These are phyloP conservation scores for Erysimum cheiri DNA, from an alignment of 441 rosid genomes.

Conservation along the genomic window DNA sequence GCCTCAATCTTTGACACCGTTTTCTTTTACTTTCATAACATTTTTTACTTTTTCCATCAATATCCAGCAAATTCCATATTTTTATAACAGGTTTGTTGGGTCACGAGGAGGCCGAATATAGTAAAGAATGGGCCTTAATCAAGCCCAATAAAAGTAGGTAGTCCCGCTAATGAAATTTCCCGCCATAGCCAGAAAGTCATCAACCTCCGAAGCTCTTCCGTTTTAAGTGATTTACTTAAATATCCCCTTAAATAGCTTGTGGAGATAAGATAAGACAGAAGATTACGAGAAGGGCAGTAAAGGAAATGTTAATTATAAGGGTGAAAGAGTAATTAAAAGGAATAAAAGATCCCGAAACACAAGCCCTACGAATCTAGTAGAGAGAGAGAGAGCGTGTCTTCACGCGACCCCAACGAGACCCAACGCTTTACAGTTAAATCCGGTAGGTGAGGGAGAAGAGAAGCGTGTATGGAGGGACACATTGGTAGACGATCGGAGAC, in stretches of 20 bases:
- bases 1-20: too few relatives aligned
- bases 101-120: not conserved
- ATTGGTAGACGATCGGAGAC: constrained; percentile 34
- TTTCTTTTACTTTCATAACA: too few relatives aligned
- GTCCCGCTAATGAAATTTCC: constrained; percentile 33
- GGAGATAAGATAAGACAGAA: not conserved
- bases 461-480: constrained; percentile 36
- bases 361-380: constrained; percentile 36
- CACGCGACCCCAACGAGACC: constrained; percentile 38
- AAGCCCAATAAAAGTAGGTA: constrained; percentile 24
- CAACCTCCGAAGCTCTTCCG: constrained; percentile 41
- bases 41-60: not conserved
- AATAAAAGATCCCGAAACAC: constrained; percentile 32
- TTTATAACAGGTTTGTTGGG: not conserved
- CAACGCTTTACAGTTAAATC: constrained; percentile 47
- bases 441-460: constrained; percentile 33
- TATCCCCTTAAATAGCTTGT: not conserved
- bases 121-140: not conserved
- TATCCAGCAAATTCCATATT: too few relatives aligned
- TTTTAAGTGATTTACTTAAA: constrained; percentile 32
- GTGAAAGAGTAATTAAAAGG: constrained; percentile 31
- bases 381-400: constrained; percentile 35
- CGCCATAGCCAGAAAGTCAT: constrained; percentile 40
- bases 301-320: constrained; percentile 21
- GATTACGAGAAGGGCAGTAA: not conserved